Evolutionary conservation across 495 filamentous ascomycete species (phyloP).

Genomic region (Hamigera avellanea): DNA sequence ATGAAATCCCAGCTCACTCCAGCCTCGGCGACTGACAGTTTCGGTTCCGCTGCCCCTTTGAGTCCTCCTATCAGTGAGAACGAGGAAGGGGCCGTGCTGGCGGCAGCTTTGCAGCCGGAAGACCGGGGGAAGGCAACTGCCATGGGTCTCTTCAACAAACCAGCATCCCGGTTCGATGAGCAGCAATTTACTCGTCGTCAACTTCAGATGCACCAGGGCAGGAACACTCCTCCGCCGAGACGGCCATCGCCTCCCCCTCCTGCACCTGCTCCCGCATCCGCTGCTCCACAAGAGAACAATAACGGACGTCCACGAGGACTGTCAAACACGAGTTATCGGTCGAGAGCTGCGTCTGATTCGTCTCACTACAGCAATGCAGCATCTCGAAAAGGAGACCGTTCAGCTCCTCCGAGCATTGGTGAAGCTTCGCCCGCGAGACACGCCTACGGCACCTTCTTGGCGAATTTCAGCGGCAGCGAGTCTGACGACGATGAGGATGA

Average conservation of each 20-base stretch:
- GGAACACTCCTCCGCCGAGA: conserved; percentile 29
- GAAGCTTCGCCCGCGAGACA: conserved; percentile 21
- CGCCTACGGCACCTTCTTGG: conserved; percentile 29
- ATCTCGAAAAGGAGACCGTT: conserved; percentile 15
- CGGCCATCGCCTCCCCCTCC: conserved; percentile 24
- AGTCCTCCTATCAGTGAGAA: conserved; percentile 65
- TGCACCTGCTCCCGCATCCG: conserved; percentile 11
- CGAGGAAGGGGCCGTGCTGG: conserved; percentile 45
- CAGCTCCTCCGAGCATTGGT: conserved; percentile 12
- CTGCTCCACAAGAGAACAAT: too few relatives aligned
- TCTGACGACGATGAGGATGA: conserved; percentile 28
- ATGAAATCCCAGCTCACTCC: conserved; percentile 9
- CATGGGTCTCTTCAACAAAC: conserved; percentile 74
- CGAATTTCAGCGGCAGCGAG: conserved; percentile 31
- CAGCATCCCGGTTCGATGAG: conserved; percentile 65
- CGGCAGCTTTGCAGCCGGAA: conserved; percentile 53
- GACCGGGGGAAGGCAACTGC: conserved; percentile 81
- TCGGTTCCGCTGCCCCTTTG: conserved; percentile 46
- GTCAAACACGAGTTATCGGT: conserved; percentile 31
- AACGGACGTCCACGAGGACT: conserved; percentile 25
- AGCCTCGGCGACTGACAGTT: conserved; percentile 8
- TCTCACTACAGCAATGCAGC: conserved; percentile 32
- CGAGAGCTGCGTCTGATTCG: conserved; percentile 33
- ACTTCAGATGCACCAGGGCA: conserved; percentile 61
- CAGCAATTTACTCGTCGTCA: conserved; percentile 75